Percentiles rank a stretch among this genome's conserved stretches.
phyloP scores from a whole-genome alignment of 257 asterid species.

The Nicotiana otophora region DNA sequence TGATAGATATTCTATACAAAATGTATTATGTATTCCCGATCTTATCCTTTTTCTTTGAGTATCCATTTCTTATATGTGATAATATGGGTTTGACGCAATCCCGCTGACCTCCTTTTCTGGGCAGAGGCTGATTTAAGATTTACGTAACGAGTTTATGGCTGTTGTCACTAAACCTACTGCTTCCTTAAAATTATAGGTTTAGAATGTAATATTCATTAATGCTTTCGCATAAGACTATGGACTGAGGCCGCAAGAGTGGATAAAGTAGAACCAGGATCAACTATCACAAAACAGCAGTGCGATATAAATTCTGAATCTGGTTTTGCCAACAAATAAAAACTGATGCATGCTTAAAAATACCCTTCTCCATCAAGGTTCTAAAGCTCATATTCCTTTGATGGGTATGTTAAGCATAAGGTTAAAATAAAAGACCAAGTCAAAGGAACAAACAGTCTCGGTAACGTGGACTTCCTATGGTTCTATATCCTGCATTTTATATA shows the following conservation, averaged over 20 bases:
- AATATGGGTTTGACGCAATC: background rate
- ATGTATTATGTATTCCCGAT: background rate
- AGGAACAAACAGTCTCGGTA: background rate
- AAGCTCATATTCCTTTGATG: background rate
- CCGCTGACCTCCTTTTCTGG: background rate
- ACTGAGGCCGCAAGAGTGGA: no score
- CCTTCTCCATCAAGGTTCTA: background rate
- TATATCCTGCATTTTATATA: background rate
- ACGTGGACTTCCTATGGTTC: background rate
- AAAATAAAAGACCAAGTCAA: background rate
- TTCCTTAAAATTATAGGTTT: no score
- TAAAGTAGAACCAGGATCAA: background rate
- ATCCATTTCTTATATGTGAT: background rate
- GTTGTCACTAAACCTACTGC: no score
- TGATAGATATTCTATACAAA: conserved; percentile 5
- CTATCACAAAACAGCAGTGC: background rate
- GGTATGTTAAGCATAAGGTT: background rate
- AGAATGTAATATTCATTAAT: no score
- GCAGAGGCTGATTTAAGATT: no score
- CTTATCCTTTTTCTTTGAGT: background rate
- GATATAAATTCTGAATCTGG: background rate
- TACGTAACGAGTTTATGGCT: no score
- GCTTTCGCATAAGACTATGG: no score
- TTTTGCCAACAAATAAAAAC: background rate
- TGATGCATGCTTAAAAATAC: background rate